Evolutionary conservation across 169 alveolate genomes (phyloP).

Genomic region (Babesia ovis): DNA sequence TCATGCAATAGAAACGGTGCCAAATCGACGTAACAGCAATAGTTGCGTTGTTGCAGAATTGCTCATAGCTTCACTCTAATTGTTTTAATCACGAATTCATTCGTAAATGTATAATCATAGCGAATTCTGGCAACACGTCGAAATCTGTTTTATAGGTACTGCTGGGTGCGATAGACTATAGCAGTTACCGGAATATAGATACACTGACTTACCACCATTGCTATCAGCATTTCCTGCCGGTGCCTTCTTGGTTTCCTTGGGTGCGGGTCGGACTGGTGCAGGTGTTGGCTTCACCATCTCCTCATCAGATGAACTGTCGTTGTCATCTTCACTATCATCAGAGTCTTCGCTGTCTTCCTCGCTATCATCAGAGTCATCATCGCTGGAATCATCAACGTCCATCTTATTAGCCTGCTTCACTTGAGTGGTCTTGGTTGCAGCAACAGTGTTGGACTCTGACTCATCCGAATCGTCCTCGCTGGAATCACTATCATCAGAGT

Average conservation of each 20-base stretch:
- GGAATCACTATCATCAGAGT: slow-evolving; percentile 17
- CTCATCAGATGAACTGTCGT: slow-evolving; percentile 8
- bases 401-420: neutral
- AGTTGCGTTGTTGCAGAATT: neutral
- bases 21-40: neutral
- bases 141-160: too few relatives aligned
- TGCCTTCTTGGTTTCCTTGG: slow-evolving; percentile 16
- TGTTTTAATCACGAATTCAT: slow-evolving; percentile 33
- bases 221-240: neutral
- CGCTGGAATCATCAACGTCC: slow-evolving; percentile 9
- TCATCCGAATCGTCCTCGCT: slow-evolving; percentile 5
- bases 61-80: slow-evolving; percentile 74
- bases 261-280: slow-evolving; percentile 9
- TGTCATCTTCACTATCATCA: slow-evolving; percentile 2
- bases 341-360: slow-evolving; percentile 24
- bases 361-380: slow-evolving; percentile 11
- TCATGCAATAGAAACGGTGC: neutral
- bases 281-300: slow-evolving; percentile 16
- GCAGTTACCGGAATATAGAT: neutral
- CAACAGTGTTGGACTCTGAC: neutral
- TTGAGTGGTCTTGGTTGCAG: neutral
- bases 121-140: slow-evolving; percentile 29
- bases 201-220: neutral
- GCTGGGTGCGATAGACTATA: neutral
- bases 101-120: slow-evolving; percentile 48